Base-by-base conservation (phyloP, 169 alveolate species). In the Plasmodium knowlesi region DNA sequence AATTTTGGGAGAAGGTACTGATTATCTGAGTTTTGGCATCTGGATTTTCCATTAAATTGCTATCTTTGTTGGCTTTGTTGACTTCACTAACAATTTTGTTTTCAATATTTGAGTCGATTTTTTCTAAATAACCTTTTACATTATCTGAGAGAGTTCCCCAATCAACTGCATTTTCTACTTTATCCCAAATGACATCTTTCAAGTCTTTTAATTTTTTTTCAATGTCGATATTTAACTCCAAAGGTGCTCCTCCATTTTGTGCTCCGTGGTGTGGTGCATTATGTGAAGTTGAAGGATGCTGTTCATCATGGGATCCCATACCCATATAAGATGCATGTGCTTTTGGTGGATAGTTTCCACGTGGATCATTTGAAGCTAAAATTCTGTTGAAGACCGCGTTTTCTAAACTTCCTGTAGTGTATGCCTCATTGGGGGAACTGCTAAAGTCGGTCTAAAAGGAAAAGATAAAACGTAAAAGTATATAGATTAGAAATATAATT, bases 101-200 rank as follows among this genome's bases (percentile, higher is more conserved):
- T 82, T 82, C 90, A 28, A 82, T 30, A 19, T 70, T 30, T 54
- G 5, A 14, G 57, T 82, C 90, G 19, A 82, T 25, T 61, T 82
- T 32, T 37, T 12, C 73, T n/a, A 82, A 32, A 57, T 82, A 82
- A 12, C 39, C 6, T 14, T 82, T 82, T 30, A 82, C 90, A 41
- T 41, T 82, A 14, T 53, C 80, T 54, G 90, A 12, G 22, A 82
- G 25, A 25, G 50, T 46, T 30, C 71, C 73, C 90, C 78, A 82
- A 10, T 82, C 79, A 43, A 82, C 90, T 28, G 80, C 90, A 57
- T 57, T 82, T 9, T 57, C 90, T 5, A 82, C 79, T n/a, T 57
- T 82, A 4, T 82, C 90, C 57, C 41, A 30, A 54, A 82, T 19
- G 72, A 32, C 43, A 82, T 82, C 79, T 30, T 82, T 82, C 37